Conservation (phyloP, 345 rosid genomes). For the Kandelia obovata region DNA sequence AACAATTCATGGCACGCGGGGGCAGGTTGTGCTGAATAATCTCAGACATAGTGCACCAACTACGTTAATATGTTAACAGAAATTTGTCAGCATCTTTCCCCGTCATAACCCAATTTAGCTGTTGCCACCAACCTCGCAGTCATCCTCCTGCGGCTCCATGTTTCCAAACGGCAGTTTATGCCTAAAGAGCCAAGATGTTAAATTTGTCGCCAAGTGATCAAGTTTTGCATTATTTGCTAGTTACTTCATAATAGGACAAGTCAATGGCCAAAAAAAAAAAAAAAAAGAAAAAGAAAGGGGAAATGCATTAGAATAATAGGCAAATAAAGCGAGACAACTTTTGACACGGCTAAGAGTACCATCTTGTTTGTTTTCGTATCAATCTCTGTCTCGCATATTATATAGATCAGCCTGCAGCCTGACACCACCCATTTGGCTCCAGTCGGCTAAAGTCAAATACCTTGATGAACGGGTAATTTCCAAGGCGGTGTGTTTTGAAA, state of each 20-base stretch:
- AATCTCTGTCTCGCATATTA: background rate
- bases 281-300: background rate
- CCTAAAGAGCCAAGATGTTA: background rate
- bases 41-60: background rate
- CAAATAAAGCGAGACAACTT: background rate
- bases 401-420: constrained; percentile 13
- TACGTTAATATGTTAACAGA: background rate
- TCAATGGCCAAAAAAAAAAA: background rate
- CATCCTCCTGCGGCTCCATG: constrained; percentile 8
- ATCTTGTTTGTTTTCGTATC: too few species aligned
- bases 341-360: too few species aligned
- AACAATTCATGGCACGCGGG: background rate
- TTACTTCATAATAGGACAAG: background rate
- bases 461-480: background rate
- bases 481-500: background rate
- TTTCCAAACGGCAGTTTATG: constrained; percentile 1
- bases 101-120: constrained; percentile 6
- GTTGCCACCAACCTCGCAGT: constrained; percentile 2
- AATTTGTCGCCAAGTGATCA: background rate
- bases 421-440: constrained; percentile 11
- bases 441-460: background rate
- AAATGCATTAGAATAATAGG: background rate
- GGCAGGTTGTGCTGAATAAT: background rate
- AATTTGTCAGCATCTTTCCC: background rate
- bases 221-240: too few species aligned